A percentile compares a stretch with the other conserved stretches of the same genome.
Conservation (phyloP, 108 stramenopile genomes). For the Fragilaria crotonensis region DNA sequence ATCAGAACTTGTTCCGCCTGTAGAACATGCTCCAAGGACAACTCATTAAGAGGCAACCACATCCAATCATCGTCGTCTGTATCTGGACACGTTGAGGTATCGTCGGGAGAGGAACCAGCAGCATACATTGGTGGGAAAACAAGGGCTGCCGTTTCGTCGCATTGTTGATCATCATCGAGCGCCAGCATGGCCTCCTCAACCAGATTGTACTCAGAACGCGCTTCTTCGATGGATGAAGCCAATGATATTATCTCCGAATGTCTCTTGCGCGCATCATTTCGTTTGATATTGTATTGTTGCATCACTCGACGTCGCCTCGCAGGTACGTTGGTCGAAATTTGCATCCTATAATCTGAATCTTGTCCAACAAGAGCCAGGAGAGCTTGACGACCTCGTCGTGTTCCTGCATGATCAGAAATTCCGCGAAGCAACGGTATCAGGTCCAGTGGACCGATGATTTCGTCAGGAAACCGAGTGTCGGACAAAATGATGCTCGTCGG, state of each 20-base stretch:
- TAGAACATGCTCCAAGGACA: slow-evolving; percentile 48
- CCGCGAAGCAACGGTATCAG: slow-evolving; percentile 30
- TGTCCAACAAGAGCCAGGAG: slow-evolving; percentile 26
- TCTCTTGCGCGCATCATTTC: neutral
- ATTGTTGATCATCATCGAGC: slow-evolving; percentile 10
- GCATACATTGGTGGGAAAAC: slow-evolving; percentile 57
- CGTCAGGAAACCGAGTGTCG: slow-evolving; percentile 8
- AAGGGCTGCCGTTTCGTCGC: slow-evolving; percentile 6
- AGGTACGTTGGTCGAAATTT: slow-evolving; percentile 7
- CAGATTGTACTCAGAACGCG: slow-evolving; percentile 43
- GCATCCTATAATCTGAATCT: slow-evolving; percentile 4
- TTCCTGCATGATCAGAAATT: slow-evolving; percentile 41
- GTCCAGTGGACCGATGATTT: slow-evolving; percentile 33
- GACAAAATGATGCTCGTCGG: no score
- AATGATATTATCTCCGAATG: slow-evolving; percentile 12
- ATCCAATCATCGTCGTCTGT: slow-evolving; percentile 83
- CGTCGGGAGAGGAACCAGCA: slow-evolving; percentile 21
- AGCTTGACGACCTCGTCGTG: slow-evolving; percentile 38
- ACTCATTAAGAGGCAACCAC: slow-evolving; percentile 26
- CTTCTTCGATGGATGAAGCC: slow-evolving; percentile 45
- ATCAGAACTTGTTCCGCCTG: slow-evolving; percentile 67
- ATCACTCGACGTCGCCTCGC: slow-evolving; percentile 9
- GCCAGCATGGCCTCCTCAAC: slow-evolving; percentile 40
- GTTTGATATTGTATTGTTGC: neutral
- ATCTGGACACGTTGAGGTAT: slow-evolving; percentile 28